Base-by-base conservation (phyloP, 306 rosid genomes). In the Pterocarpus macrocarpus region DNA sequence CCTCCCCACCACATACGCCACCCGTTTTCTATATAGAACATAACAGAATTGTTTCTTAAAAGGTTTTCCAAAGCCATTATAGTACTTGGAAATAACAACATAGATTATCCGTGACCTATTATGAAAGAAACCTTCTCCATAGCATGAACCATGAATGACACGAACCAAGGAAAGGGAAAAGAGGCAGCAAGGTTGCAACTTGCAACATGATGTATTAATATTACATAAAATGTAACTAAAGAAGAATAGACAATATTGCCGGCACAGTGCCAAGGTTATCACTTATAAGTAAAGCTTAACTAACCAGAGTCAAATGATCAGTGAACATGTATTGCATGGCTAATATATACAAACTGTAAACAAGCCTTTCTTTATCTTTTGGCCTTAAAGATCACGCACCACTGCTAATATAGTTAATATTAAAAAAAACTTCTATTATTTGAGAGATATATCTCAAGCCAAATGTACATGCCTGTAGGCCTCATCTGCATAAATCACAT, bases 331-430 rank as follows among this genome's bases (percentile, higher is more conserved):
- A 38, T 32, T 30, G 33, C n/a, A 38, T 45, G 32, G 13, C 39
- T 36, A 75, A 66, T 36, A 14, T 35, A 8, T 49, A 49, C 64
- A 71, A 49, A 62, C 71, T 69, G 14, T 13, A 71, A 35, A 38
- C 66, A 80, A 71, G 47, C 32, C 47, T 35, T 69, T 70, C 73
- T 38, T 71, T 10, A 28, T 50, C 73, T 39, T 28, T 79, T 62
- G 66, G 15, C 36, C 84, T 49, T 62, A 50, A 47, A 47, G 72
- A 49, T 69, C 77, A 62, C 4, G 43, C 52, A 58, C 71, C 49
- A 34, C 50, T 34, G 30, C 35, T 38, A 22, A 22, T 22, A 22
- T 22, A 22, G 28, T 22, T 22, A 22, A 22, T 22, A 61, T 45
- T 15, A 61, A 52, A 69, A 69, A 52, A 47, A 45, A 3, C 3